These are phyloP conservation scores for Rosa rugosa DNA, from an alignment of 306 rosid species.

Conservation along the genomic window DNA sequence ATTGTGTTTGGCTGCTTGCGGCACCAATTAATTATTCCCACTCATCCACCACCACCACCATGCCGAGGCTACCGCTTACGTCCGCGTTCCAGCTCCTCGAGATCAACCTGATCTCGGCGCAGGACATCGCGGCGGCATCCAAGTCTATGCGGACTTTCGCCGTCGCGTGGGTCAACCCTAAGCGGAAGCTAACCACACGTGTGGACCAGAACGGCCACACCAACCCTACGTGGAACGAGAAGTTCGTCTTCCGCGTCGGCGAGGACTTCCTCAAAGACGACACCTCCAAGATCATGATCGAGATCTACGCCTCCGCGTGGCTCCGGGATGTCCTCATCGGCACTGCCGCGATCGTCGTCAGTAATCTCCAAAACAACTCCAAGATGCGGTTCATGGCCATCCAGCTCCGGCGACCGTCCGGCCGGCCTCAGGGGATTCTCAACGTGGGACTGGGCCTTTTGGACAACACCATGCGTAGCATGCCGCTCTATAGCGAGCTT, in stretches of 20 bases:
- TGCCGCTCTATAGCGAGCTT: slow-evolving; percentile 67
- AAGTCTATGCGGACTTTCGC: slow-evolving; percentile 59
- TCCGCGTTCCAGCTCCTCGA: slow-evolving; percentile 50
- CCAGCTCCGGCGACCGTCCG: slow-evolving; percentile 73
- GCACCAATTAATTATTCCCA: background rate
- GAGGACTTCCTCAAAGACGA: slow-evolving; percentile 39
- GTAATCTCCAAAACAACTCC: slow-evolving; percentile 44
- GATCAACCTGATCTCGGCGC: slow-evolving; percentile 65
- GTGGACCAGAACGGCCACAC: slow-evolving; percentile 51
- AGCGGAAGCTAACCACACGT: slow-evolving; percentile 52
- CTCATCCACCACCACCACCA: background rate
- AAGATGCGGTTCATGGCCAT: slow-evolving; percentile 52
- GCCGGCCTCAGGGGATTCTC: slow-evolving; percentile 71
- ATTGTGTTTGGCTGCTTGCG: background rate
- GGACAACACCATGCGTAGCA: slow-evolving; percentile 58
- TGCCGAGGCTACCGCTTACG: background rate
- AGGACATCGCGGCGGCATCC: slow-evolving; percentile 46
- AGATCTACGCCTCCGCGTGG: slow-evolving; percentile 55
- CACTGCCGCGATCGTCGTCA: slow-evolving; percentile 41
- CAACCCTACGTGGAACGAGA: slow-evolving; percentile 79
- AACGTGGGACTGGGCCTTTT: slow-evolving; percentile 52
- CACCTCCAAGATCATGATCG: slow-evolving; percentile 47
- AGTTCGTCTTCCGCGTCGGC: slow-evolving; percentile 66
- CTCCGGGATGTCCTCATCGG: slow-evolving; percentile 56
- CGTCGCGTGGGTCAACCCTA: slow-evolving; percentile 64